Evolutionary conservation across 2,329 filamentous ascomycete genomes (phyloP).

Genomic region (Cercospora brassicicola): DNA sequence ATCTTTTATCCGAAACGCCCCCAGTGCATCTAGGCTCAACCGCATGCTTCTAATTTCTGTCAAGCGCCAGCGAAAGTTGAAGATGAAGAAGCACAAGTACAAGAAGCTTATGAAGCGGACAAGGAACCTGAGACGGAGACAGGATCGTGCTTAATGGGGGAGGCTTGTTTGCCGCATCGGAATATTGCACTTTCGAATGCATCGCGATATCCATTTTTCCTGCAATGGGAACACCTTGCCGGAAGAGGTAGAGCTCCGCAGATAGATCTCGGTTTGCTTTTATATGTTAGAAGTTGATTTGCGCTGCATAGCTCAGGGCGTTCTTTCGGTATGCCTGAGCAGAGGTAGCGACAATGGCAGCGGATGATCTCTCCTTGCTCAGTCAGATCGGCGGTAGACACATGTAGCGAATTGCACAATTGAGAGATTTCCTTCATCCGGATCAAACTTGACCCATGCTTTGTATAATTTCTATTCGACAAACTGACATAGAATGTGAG

Average conservation of each 20-base stretch:
- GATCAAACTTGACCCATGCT: not conserved
- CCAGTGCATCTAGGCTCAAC: conserved; percentile 31
- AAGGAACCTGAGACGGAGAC: conserved; percentile 80
- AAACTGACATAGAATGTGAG: not conserved
- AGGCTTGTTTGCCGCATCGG: not conserved
- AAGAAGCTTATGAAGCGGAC: conserved; percentile 98
- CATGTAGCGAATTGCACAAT: not conserved
- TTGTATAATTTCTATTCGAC: not conserved
- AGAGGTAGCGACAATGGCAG: not conserved
- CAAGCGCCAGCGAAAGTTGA: conserved; percentile 85
- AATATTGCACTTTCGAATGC: not conserved
- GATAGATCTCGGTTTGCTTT: conserved; percentile 2
- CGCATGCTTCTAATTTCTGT: conserved; percentile 83
- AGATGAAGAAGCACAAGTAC: conserved; percentile 99
- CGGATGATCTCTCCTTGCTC: not conserved
- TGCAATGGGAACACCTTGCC: not conserved
- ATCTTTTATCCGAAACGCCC: conserved; percentile 21
- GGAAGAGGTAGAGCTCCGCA: not conserved
- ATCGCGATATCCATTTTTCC: not conserved
- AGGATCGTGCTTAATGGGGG: conserved; percentile 49
- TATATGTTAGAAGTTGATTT: not conserved
- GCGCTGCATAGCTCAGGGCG: not conserved
- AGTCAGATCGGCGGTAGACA: not conserved
- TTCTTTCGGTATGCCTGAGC: not conserved
- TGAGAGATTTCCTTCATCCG: not conserved